phyloP scores from a whole-genome alignment of 192 early-diverging fungal genomes.

The Podila minutissima region DNA sequence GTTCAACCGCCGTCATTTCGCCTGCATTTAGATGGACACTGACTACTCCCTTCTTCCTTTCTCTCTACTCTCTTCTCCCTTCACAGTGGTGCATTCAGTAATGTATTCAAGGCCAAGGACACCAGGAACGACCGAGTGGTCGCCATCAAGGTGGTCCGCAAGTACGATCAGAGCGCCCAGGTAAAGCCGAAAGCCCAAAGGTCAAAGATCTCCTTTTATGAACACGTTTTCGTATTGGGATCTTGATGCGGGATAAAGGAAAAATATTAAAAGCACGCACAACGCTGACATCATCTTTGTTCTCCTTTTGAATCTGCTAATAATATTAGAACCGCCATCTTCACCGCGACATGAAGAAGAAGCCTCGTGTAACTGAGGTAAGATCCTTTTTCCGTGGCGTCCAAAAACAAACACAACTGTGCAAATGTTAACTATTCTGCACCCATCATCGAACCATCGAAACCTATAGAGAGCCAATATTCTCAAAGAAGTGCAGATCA shows the following conservation, averaged over 20 bases:
- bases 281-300: neutral
- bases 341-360: conserved; percentile 50
- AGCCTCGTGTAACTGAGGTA: conserved; percentile 50
- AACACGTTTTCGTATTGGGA: neutral
- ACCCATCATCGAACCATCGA: neutral
- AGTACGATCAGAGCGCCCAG: conserved; percentile 69
- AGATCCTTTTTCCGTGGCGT: neutral
- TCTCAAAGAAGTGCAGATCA: conserved; percentile 85
- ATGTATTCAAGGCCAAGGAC: conserved; percentile 78
- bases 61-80: neutral
- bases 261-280: conserved; percentile 1
- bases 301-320: neutral
- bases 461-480: conserved; percentile 72
- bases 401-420: neutral
- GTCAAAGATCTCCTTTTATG: no score
- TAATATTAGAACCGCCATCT: conserved; percentile 34
- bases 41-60: neutral
- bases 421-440: neutral
- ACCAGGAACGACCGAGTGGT: conserved; percentile 67
- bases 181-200: neutral
- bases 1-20: neutral
- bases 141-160: conserved; percentile 84
- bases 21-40: neutral
- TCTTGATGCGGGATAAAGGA: neutral
- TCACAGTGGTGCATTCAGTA: conserved; percentile 82